A percentile compares a stretch with the other conserved stretches of the same genome.
phyloP scores from a whole-genome alignment of 768 basidiomycete genomes.

The Boletus tomentosulus region DNA sequence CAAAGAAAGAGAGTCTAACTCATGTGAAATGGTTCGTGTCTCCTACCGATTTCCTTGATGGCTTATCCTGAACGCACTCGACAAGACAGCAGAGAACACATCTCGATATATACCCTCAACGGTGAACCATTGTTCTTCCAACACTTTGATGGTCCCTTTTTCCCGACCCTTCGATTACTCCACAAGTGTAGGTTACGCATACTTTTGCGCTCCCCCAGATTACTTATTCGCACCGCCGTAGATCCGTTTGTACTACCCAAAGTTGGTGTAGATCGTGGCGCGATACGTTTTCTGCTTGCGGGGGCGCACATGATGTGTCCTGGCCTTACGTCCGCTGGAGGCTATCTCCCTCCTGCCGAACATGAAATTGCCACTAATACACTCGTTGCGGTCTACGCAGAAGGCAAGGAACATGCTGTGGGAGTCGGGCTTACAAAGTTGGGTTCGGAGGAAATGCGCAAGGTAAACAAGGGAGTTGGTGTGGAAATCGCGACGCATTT shows the following conservation, averaged over 20 bases:
- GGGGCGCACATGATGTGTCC: slow-evolving; percentile 98
- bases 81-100: slow-evolving; percentile 80
- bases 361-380: slow-evolving; percentile 63
- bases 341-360: slow-evolving; percentile 74
- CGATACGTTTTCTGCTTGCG: slow-evolving; percentile 92
- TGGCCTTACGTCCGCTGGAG: slow-evolving; percentile 90
- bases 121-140: slow-evolving; percentile 91
- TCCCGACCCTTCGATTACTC: slow-evolving; percentile 82
- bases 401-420: slow-evolving; percentile 90
- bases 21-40: slow-evolving; percentile 79
- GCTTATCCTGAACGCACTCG: slow-evolving; percentile 13
- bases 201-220: background rate
- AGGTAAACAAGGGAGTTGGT: slow-evolving; percentile 84
- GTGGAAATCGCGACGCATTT: slow-evolving; percentile 85
- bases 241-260: slow-evolving; percentile 89
- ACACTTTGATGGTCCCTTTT: slow-evolving; percentile 91
- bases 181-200: slow-evolving; percentile 74
- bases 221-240: slow-evolving; percentile 31
- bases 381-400: slow-evolving; percentile 89
- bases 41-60: slow-evolving; percentile 6
- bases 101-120: slow-evolving; percentile 88
- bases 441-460: slow-evolving; percentile 84
- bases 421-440: slow-evolving; percentile 83
- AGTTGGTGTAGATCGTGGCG: slow-evolving; percentile 91
- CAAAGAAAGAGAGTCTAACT: slow-evolving; percentile 94